Conservation (phyloP, 371 early-diverging fungal genomes). For the Mortierella sp. region DNA sequence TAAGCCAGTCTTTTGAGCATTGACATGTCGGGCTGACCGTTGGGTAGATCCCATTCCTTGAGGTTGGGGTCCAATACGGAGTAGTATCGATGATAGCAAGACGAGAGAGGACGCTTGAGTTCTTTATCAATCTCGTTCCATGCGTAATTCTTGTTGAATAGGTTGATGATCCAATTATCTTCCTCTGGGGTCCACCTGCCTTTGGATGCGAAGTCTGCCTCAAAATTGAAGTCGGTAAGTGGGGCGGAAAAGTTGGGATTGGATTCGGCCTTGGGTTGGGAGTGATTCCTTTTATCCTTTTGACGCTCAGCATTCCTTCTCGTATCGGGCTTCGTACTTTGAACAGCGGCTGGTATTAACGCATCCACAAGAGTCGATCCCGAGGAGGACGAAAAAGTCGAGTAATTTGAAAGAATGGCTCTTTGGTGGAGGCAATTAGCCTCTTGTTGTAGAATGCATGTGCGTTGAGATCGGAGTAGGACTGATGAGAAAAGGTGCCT, state of each 20-base stretch:
- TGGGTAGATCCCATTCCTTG: constrained; percentile 22
- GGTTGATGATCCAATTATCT: constrained; percentile 24
- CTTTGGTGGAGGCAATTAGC: not conserved
- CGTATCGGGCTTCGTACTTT: constrained; percentile 10
- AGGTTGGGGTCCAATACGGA: constrained; percentile 31
- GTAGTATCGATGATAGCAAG: constrained; percentile 30
- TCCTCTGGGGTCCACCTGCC: too few relatives aligned
- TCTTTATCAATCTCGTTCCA: constrained; percentile 33
- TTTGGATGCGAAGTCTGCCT: too few relatives aligned
- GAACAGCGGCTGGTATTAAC: not conserved
- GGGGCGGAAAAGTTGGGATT: not conserved
- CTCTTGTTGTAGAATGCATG: not conserved
- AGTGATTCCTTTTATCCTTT: not conserved
- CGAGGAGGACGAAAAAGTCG: not conserved
- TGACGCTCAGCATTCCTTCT: not conserved
- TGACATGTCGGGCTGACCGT: constrained; percentile 15
- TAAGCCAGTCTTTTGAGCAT: constrained; percentile 29
- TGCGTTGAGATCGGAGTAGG: not conserved
- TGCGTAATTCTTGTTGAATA: not conserved
- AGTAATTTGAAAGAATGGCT: not conserved
- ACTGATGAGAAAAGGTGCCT: not conserved
- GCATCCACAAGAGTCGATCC: not conserved
- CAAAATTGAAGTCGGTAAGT: too few relatives aligned
- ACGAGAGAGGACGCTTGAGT: constrained; percentile 24
- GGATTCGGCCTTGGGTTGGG: not conserved